Evolutionary conservation across 495 filamentous ascomycete genomes (phyloP), one percentile per base, ranked within the genome.

Genomic region (Penicillium macrosclerotiorum): DNA sequence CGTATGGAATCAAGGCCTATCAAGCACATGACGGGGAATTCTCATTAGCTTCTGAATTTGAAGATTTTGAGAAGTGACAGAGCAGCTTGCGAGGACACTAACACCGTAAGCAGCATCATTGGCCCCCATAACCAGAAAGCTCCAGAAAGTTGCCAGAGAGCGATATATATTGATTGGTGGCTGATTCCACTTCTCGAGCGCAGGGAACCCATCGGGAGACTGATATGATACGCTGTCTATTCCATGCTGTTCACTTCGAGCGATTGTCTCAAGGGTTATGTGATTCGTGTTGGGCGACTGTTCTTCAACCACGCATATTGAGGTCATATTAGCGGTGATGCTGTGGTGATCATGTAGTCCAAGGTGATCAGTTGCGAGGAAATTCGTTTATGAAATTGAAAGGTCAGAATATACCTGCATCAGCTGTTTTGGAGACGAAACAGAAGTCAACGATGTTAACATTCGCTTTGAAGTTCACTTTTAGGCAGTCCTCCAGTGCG

Each of bases 31-130:
- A n/a, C n/a, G n/a, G n/a, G n/a, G n/a, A n/a, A n/a, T n/a, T n/a
- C n/a, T n/a, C n/a, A n/a, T n/a, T n/a, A n/a, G n/a, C n/a, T n/a
- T n/a, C n/a, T n/a, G n/a, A n/a, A n/a, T n/a, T n/a, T n/a, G n/a
- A n/a, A n/a, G n/a, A n/a, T n/a, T n/a, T n/a, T n/a, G n/a, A n/a
- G n/a, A n/a, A n/a, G n/a, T n/a, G n/a, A n/a, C n/a, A n/a, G n/a
- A n/a, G n/a, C n/a, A n/a, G n/a, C n/a, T n/a, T n/a, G n/a, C n/a
- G n/a, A n/a, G n/a, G n/a, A n/a, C 11, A 59, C 81, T 73, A 68
- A 88, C 86, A 32, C 89, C 89, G 52, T 85, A 85, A 1, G 85
- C 85, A 14, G 83, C 85, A 71, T 95, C 90, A 61, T 89, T 93
- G 55, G 80, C 75, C 5, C 90, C 90, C 80, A 93, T 83, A 4